These are phyloP conservation scores for Perkinsus chesapeaki DNA, from an alignment of 169 alveolate genomes.

Conservation along the genomic window DNA sequence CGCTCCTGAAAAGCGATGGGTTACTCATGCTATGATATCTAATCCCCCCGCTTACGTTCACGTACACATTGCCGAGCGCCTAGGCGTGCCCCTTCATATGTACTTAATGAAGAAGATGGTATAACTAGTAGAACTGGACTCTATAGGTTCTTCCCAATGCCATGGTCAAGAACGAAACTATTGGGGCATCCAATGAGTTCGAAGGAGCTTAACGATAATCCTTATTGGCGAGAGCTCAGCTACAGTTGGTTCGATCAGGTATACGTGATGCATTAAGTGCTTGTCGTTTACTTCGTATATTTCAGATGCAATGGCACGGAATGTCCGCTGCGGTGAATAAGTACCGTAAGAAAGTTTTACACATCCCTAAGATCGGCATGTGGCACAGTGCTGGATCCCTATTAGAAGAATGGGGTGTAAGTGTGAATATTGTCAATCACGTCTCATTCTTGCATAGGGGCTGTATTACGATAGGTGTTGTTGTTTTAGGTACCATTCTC, in stretches of 20 bases:
- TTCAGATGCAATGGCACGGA: not conserved
- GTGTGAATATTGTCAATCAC: not conserved
- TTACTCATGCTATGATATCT: not conserved
- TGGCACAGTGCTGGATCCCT: not conserved
- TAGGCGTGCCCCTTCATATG: not conserved
- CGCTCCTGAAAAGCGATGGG: not conserved
- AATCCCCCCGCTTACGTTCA: not conserved
- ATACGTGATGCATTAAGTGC: not conserved
- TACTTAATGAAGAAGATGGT: not conserved
- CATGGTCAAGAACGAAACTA: not conserved
- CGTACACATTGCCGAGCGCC: constrained; percentile 14
- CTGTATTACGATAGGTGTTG: not conserved
- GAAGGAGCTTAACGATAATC: not conserved
- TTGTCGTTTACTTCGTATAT: not conserved
- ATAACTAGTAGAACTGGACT: not conserved
- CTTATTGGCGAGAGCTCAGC: not conserved
- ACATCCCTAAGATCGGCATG: not conserved
- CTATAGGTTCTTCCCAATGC: constrained; percentile 1
- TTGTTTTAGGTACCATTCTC: not conserved
- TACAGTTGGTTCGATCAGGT: not conserved
- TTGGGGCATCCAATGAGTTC: constrained; percentile 2
- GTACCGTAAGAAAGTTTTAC: not conserved
- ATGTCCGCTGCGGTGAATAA: not conserved
- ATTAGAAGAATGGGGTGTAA: not conserved
- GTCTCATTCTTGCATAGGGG: too few relatives aligned